phyloP scores from a whole-genome alignment of 169 alveolate genomes.

The Perkinsus marinus region DNA sequence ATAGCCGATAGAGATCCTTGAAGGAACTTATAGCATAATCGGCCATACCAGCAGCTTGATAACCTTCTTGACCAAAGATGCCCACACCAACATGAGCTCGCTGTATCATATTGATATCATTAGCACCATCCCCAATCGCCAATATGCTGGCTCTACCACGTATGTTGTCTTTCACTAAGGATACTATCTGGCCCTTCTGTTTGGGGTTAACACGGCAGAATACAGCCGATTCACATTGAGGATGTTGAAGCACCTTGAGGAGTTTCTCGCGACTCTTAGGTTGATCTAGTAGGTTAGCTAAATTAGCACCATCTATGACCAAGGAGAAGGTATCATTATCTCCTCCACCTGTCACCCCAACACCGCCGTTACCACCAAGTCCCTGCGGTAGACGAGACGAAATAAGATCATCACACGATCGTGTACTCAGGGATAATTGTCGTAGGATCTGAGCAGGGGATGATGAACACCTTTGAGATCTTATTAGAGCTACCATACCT shows the following conservation, averaged over 20 bases:
- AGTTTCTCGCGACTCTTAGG: background rate
- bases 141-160: constrained; percentile 38
- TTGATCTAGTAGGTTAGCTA: background rate
- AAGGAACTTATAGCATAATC: constrained; percentile 66
- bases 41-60: constrained; percentile 63
- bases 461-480: background rate
- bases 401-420: background rate
- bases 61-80: constrained; percentile 83
- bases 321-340: background rate
- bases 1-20: constrained; percentile 54
- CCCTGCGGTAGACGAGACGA: background rate
- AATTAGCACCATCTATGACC: background rate
- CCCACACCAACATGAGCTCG: constrained; percentile 95
- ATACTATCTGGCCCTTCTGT: constrained; percentile 69
- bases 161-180: constrained; percentile 40
- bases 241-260: background rate
- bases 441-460: background rate
- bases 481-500: background rate
- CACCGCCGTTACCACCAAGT: background rate
- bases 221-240: constrained; percentile 14
- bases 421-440: background rate
- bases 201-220: constrained; percentile 85
- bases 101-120: constrained; percentile 94
- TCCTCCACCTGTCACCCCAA: no score
- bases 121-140: constrained; percentile 97